Evolutionary conservation across 2,329 filamentous ascomycete genomes (phyloP), one percentile per base, ranked within the genome.

Genomic region (Parafenestella ontariensis): DNA sequence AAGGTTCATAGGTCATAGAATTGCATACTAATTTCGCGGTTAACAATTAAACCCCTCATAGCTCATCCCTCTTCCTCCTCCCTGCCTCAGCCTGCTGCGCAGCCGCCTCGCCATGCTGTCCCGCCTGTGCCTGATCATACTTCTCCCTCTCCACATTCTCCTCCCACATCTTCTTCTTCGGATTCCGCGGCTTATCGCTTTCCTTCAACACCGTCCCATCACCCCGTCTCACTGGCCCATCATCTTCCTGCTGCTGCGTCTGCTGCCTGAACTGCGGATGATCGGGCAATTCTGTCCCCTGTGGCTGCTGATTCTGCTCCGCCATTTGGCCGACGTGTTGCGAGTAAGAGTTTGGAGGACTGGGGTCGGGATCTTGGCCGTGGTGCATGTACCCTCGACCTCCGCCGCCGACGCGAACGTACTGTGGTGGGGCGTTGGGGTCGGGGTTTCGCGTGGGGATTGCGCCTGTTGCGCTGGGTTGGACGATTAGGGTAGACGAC

Each of bases 131-230:
- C 44, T 66, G 56, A 48, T 72, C 70, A 55, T 61, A 54, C 58
- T 70, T 75, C 45, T 49, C 61, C 23, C 59, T 67, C 59, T 77
- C 73, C 10, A 71, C 69, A 52, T 66, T 46, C 52, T 84, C 84
- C 60, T 87, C 84, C 78, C 84, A 86, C 75, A 83, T 82, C 75
- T 84, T 82, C 77, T 87, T 87, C 78, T 83, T 87, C 6, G 84
- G 83, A 69, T 87, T 87, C 24, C 71, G 65, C 23, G 72, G 76
- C 59, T 65, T 73, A 60, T 71, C 72, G 24, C 68, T 73, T 57
- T 80, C 67, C 52, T 78, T 57, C 46, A 82, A 70, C 3, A 79
- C 78, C 18, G 75, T 74, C 26, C 83, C 80, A 57, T 81, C 81
- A 1, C 79, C 80, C 54, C 73, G 74, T 39, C 70, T 71, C 29